Evolutionary conservation across 495 filamentous ascomycete species (phyloP).

Genomic region (Aspergillus incahuasiensis): DNA sequence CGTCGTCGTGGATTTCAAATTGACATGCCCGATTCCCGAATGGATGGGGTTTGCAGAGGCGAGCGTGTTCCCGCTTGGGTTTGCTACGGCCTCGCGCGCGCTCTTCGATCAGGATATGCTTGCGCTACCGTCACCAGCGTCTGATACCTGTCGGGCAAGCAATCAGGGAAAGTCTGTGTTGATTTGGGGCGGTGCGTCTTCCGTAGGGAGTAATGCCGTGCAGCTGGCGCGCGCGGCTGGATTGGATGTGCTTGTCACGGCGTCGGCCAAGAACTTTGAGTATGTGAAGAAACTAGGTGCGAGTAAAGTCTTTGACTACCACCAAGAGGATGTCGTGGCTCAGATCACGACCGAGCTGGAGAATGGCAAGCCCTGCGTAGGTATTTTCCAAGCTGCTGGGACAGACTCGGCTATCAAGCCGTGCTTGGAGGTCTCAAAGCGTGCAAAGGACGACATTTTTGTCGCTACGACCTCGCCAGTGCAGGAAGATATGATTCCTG

Average conservation of each 20-base stretch:
- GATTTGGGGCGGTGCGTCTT: constrained; percentile 56
- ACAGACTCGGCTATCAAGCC: background rate
- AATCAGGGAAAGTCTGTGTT: constrained; percentile 42
- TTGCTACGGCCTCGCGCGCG: constrained; percentile 50
- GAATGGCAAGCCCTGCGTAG: constrained; percentile 1
- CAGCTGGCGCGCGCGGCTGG: constrained; percentile 54
- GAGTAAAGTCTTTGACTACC: constrained; percentile 52
- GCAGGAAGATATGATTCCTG: background rate
- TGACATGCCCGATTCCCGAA: constrained; percentile 37
- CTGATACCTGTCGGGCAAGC: constrained; percentile 16
- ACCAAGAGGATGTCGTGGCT: constrained; percentile 26
- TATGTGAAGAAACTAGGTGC: constrained; percentile 50
- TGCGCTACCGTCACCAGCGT: constrained; percentile 31
- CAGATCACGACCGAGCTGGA: constrained; percentile 15
- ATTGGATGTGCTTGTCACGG: constrained; percentile 49
- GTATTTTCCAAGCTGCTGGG: constrained; percentile 17
- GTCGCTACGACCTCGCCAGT: background rate
- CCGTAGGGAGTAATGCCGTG: constrained; percentile 53
- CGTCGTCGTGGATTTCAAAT: constrained; percentile 27
- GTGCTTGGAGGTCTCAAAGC: background rate
- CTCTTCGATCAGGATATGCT: constrained; percentile 45
- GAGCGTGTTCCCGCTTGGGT: constrained; percentile 47
- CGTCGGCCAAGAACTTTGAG: constrained; percentile 46
- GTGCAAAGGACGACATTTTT: background rate
- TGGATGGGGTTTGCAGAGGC: constrained; percentile 42